A percentile compares a stretch with the other conserved stretches of the same genome.
phyloP scores from a whole-genome alignment of 768 basidiomycete species.

The Epithele typhae region DNA sequence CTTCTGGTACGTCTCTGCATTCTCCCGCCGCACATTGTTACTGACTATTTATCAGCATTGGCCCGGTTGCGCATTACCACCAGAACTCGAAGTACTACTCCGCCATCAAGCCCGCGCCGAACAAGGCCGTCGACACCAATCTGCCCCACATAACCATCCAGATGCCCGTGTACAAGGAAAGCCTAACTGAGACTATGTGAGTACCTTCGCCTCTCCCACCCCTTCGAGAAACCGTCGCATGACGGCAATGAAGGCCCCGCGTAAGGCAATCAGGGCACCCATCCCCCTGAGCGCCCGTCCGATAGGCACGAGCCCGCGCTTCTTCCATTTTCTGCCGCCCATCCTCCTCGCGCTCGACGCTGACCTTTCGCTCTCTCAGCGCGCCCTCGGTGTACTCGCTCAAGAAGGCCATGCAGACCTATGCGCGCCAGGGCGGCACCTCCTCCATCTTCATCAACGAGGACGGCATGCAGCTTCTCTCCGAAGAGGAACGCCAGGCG shows the following conservation, averaged over 20 bases:
- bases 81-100: conserved; percentile 85
- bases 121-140: conserved; percentile 55
- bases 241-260: too few species aligned
- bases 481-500: conserved; percentile 55
- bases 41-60: conserved; percentile 42
- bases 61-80: conserved; percentile 82
- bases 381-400: conserved; percentile 70
- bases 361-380: conserved; percentile 32
- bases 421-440: conserved; percentile 84
- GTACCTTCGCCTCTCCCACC: conserved; percentile 21
- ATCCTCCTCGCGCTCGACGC: conserved; percentile 4
- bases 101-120: conserved; percentile 55
- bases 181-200: conserved; percentile 76
- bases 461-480: conserved; percentile 72
- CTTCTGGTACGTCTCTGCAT: conserved; percentile 47
- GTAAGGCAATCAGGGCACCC: too few species aligned
- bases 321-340: too few species aligned
- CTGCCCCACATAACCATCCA: conserved; percentile 78
- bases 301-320: too few species aligned
- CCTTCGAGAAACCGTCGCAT: too few species aligned
- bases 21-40: too few species aligned
- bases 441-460: conserved; percentile 79
- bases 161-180: conserved; percentile 88
- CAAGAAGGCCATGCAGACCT: conserved; percentile 88
- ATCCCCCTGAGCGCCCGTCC: too few species aligned